These are phyloP conservation scores for Ogataea ganodermae DNA, from an alignment of 805 yeast species.

Conservation along the genomic window DNA sequence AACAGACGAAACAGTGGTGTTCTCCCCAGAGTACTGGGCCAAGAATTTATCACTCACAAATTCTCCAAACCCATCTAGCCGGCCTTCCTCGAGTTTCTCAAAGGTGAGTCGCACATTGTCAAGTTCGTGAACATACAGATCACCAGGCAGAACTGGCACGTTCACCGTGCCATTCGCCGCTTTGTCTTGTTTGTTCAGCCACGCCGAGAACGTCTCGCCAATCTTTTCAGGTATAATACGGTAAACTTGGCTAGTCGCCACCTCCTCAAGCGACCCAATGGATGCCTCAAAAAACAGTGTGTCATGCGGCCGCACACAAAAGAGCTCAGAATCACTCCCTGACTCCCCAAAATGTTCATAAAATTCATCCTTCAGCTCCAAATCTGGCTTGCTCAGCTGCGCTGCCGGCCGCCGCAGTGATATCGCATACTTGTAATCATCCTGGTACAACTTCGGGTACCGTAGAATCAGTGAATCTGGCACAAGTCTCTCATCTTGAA, in stretches of 20 bases:
- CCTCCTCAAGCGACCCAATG: constrained; percentile 17
- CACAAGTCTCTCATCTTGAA: background rate
- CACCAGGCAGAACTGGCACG: constrained; percentile 25
- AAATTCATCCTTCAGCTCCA: constrained; percentile 36
- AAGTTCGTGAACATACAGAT: constrained; percentile 43
- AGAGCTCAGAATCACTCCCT: background rate
- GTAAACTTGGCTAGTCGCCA: constrained; percentile 11
- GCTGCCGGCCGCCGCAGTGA: constrained; percentile 47
- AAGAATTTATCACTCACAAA: constrained; percentile 31
- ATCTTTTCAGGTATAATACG: constrained; percentile 8
- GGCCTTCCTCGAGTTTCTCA: constrained; percentile 45
- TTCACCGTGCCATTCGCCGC: background rate
- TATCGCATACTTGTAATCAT: constrained; percentile 42
- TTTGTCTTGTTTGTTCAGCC: constrained; percentile 8
- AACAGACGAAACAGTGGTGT: constrained; percentile 1
- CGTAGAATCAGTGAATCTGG: constrained; percentile 42
- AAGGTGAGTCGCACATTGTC: constrained; percentile 46
- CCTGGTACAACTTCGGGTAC: constrained; percentile 43
- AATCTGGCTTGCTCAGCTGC: constrained; percentile 25
- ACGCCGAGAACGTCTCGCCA: constrained; percentile 1
- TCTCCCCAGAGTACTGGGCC: background rate
- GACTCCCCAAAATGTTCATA: constrained; percentile 34
- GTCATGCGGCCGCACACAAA: constrained; percentile 10
- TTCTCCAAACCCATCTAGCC: constrained; percentile 43
- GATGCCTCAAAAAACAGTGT: constrained; percentile 17